Evolutionary conservation across 1,284 basidiomycete species (phyloP), one percentile per base, ranked within the genome.

Genomic region (Ustilago tritici): DNA sequence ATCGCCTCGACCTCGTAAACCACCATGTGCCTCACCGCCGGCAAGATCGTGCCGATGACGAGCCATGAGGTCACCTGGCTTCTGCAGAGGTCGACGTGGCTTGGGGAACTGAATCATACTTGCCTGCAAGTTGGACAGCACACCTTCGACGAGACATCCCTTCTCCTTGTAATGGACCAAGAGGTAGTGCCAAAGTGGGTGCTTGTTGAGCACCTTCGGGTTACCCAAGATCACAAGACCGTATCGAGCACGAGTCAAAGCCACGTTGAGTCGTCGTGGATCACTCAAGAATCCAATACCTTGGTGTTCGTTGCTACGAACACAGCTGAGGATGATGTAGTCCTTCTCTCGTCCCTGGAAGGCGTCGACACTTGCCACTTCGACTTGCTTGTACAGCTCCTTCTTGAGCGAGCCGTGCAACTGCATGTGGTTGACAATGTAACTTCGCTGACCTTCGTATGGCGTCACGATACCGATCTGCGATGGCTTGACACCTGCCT

Each of bases 311-410:
- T 99, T 99, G 88, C 95, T 97, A 84, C 97, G 89, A n/a, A 99
- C 97, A 86, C 97, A 99, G 85, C 93, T 95, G 60, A 99, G 90
- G 82, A 99, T 98, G 87, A 99, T 98, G 84, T 99, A 98, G 87
- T 99, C 97, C 90, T 99, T 99, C 88, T 99, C 97, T 85, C 97
- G 91, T 38, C 97, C 97, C 87, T 99, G 97, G 91, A 99, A 99
- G 2, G 97, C 97, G 86, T 99, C 97, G 58, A 99, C 97, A 83
- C 93, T 95, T 14, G 97, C 97, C 47, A 99, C 97, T 86, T 99
- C 97, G 54, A 99, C 95, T 82, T 98, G 95, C 89, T 98, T 98
- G 89, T 99, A 99, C 12, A 98, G 88, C 79, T 99, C 97, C 88
- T 99, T 99, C 90, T 98, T 98, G 71, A 99, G 89, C 34, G 94